Percentiles rank a stretch among this genome's conserved stretches.
These are phyloP conservation scores for Pleoardoris graminearum DNA, from an alignment of 2,329 filamentous ascomycete genomes.

Conservation along the genomic window DNA sequence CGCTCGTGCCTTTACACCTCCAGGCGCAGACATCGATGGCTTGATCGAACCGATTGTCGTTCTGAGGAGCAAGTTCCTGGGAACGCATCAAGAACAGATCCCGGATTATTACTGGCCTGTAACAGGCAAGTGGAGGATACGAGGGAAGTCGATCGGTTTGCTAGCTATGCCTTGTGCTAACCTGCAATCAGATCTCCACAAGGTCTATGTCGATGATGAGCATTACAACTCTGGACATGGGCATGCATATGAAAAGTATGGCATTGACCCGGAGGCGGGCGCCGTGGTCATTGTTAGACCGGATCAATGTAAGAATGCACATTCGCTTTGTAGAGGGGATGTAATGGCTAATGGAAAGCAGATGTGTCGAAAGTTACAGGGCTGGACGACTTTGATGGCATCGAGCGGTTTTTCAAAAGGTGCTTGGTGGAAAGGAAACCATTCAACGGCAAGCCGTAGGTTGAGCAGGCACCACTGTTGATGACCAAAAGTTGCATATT, in stretches of 20 bases:
- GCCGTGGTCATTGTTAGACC: conserved; percentile 60
- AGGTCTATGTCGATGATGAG: conserved; percentile 63
- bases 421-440: conserved; percentile 14
- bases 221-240: conserved; percentile 61
- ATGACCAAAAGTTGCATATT: background rate
- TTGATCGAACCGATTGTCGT: conserved; percentile 63
- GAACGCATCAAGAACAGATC: conserved; percentile 57
- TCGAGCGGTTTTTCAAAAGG: conserved; percentile 29
- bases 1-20: conserved; percentile 50
- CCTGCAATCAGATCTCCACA: conserved; percentile 56
- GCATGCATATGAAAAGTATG: conserved; percentile 60
- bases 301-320: conserved; percentile 57
- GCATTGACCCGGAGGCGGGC: conserved; percentile 47
- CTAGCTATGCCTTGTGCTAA: background rate
- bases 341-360: conserved; percentile 16
- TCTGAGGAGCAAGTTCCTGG: conserved; percentile 52
- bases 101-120: conserved; percentile 60
- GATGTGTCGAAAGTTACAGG: conserved; percentile 36
- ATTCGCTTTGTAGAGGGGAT: background rate
- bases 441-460: background rate
- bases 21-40: conserved; percentile 53
- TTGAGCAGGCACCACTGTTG: background rate
- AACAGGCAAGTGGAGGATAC: conserved; percentile 59
- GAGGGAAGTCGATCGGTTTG: conserved; percentile 47
- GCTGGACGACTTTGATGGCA: conserved; percentile 23